phyloP scores from a whole-genome alignment of 345 rosid species.

The Aethionema arabicum region DNA sequence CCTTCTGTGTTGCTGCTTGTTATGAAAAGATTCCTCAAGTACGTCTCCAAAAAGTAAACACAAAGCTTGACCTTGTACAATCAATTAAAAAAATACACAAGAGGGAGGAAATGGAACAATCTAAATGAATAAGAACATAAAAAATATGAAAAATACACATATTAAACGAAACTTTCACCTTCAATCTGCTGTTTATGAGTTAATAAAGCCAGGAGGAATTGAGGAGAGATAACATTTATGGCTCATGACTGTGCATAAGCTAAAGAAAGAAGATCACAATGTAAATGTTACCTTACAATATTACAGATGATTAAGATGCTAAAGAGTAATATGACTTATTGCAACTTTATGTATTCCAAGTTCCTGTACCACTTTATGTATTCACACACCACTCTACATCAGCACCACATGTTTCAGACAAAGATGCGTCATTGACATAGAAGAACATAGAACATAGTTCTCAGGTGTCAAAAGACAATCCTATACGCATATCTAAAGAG shows the following conservation, averaged over 20 bases:
- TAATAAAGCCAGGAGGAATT: conserved; percentile 12
- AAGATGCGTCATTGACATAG: conserved; percentile 53
- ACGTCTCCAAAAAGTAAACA: conserved; percentile 7
- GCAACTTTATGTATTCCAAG: conserved; percentile 52
- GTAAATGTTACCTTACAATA: conserved; percentile 17
- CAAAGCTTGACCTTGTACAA: background rate
- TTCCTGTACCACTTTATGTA: conserved; percentile 73
- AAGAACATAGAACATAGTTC: conserved; percentile 51
- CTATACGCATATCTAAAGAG: conserved; percentile 53
- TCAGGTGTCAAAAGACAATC: conserved; percentile 50
- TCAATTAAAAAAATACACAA: conserved; percentile 2
- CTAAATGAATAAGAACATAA: background rate
- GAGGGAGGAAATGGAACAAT: conserved; percentile 1
- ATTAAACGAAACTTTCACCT: background rate
- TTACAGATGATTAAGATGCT: conserved; percentile 30
- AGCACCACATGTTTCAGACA: conserved; percentile 54
- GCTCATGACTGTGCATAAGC: background rate
- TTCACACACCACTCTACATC: conserved; percentile 75
- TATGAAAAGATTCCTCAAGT: conserved; percentile 8
- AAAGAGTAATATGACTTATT: conserved; percentile 28
- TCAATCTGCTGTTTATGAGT: background rate
- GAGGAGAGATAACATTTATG: conserved; percentile 3
- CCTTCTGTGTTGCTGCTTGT: conserved; percentile 12
- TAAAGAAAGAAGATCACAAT: background rate
- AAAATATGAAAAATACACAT: background rate